Base-by-base conservation (phyloP, 306 rosid genomes). In the Casuarina cunninghamiana region DNA sequence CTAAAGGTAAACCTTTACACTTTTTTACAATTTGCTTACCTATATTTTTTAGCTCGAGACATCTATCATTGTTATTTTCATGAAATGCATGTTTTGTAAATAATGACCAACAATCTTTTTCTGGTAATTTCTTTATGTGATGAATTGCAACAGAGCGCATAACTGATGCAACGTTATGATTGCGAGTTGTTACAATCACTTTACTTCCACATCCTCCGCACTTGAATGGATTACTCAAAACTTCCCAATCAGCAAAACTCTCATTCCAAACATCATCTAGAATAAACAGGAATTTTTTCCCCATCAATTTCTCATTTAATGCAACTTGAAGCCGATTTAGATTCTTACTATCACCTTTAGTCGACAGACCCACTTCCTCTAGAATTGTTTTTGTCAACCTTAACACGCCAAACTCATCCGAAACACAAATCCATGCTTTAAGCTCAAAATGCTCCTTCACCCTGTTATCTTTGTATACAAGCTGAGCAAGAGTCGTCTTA, bases 201-300 rank as follows among this genome's bases (percentile, higher is more conserved):
- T 35, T 55, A 76, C 72, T 46, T 3, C 83, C 83, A 0, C 8
- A 15, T 46, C 71, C 57, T 44, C 75, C 79, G 46, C 51, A 74
- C 2, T 10, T 62, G 63, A 81, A 26, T 13, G 72, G 46, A 6
- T 50, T 48, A 5, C 41, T 81, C 58, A 81, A 10, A 13, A n/a
- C 5, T 15, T 71, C 80, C 80, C 77, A 81, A 12, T 63, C 16
- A 13, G 37, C 62, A 3, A 50, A 54, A 46, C 71, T 71, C 6
- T 75, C 80, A 57, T 69, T 81, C 80, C 84, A 75, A 38, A 81
- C 71, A 26, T 75, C 84, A 69, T 81, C 80, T 21, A 81, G 41
- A 58, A 81, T 77, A 11, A 81, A 16, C 19, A 80, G 50, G 16
- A 75, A 75, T 45, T 54, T 81, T 19, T 70, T 81, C 41, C 37